Evolutionary conservation across 2,329 filamentous ascomycete genomes (phyloP).

Genomic region (Raffaelea arxii): DNA sequence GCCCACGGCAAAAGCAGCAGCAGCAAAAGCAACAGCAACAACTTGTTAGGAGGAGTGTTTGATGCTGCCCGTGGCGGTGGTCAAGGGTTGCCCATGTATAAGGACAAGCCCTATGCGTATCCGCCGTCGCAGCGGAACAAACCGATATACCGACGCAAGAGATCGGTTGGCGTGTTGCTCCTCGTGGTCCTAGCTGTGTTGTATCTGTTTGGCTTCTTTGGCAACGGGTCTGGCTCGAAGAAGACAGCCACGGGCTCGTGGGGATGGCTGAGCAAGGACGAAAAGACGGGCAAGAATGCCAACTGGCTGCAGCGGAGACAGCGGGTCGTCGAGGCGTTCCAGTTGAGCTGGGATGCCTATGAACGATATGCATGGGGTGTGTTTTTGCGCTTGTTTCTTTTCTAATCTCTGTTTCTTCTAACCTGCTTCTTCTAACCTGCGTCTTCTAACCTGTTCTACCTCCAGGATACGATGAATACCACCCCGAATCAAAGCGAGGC

Average conservation of each 20-base stretch:
- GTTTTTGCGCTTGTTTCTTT: conserved; percentile 20
- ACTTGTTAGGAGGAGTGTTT: conserved; percentile 55
- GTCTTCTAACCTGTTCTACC: background rate
- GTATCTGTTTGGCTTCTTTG: conserved; percentile 61
- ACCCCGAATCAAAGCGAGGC: conserved; percentile 70
- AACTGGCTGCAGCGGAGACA: conserved; percentile 75
- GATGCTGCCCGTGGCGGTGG: conserved; percentile 31
- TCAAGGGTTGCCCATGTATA: conserved; percentile 80
- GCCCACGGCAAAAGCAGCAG: conserved; percentile 17
- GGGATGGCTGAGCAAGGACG: conserved; percentile 42
- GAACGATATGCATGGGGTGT: conserved; percentile 88
- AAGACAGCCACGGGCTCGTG: conserved; percentile 32
- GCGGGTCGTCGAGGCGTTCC: conserved; percentile 79
- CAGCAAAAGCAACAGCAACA: conserved; percentile 19
- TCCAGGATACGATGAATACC: conserved; percentile 72
- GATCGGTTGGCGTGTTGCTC: conserved; percentile 41
- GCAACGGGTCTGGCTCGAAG: too few relatives aligned
- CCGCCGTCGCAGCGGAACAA: conserved; percentile 48
- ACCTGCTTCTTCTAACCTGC: conserved; percentile 16
- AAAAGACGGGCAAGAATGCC: conserved; percentile 32
- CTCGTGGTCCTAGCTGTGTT: conserved; percentile 49
- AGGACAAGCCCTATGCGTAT: conserved; percentile 89
- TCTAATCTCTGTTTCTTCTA: background rate
- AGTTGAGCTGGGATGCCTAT: conserved; percentile 87
- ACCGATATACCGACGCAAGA: conserved; percentile 54